Base-by-base conservation (phyloP, 1,284 basidiomycete genomes). In the Papiliotrema terrestris region DNA sequence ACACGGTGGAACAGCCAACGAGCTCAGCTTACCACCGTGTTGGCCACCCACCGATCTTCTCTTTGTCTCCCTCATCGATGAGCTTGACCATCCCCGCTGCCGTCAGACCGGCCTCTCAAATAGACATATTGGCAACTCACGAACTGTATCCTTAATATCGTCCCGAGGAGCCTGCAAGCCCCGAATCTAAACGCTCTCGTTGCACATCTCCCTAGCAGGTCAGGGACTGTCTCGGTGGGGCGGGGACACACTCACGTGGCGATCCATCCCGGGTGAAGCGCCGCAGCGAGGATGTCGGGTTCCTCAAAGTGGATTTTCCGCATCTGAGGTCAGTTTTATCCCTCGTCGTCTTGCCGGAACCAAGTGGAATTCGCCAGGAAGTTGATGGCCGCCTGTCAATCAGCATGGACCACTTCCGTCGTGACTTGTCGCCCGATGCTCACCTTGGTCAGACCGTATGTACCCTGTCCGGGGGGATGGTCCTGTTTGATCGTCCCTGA, bases 401-500 rank as follows among this genome's bases (percentile, higher is more conserved):
- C 29, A 35, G 32, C 32, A 19, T 13, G 23, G n/a, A n/a, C n/a
- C n/a, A n/a, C n/a, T n/a, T n/a, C n/a, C n/a, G n/a, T n/a, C n/a
- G n/a, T n/a, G n/a, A n/a, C n/a, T n/a, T n/a, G n/a, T n/a, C n/a
- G n/a, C n/a, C n/a, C n/a, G n/a, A n/a, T 17, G 43, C 57, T 15
- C 23, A 59, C 61, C 52, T 65, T 65, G 26, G 55, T 47, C 8
- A 45, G 41, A 2, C 59, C 59, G 49, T 63, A 63, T 5, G 53
- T 45, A 2, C 56, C 58, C 26, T 44, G 6, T 17, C 51, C 51
- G 17, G 51, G 14, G 14, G 35, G 15, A 26, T 49, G 46, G 11
- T 59, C 50, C 46, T 49, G 20, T 17, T 45, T 42, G 20, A 58
- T 60, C 4, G 54, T 54, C 11, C 56, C 59, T 13, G 47, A 25